These are phyloP conservation scores for Fusarium sp. DNA, from an alignment of 2,329 filamentous ascomycete genomes.

Conservation along the genomic window DNA sequence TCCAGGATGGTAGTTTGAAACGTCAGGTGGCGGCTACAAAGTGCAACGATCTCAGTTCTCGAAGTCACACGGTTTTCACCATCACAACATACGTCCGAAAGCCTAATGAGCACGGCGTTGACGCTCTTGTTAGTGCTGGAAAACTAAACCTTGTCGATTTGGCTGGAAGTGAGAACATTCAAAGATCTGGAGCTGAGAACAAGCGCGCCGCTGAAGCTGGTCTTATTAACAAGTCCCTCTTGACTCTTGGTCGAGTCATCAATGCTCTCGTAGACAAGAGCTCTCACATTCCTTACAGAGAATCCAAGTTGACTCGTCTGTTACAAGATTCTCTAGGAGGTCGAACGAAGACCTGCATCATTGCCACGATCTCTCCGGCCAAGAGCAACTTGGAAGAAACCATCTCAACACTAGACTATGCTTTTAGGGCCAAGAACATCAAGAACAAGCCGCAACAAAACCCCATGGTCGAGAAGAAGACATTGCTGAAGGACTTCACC, in stretches of 20 bases:
- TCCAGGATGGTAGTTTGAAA: conserved; percentile 90
- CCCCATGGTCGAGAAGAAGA: conserved; percentile 92
- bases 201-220: conserved; percentile 96
- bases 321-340: conserved; percentile 97
- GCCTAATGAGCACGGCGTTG: conserved; percentile 81
- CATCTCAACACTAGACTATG: conserved; percentile 97
- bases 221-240: conserved; percentile 95
- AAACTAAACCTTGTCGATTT: conserved; percentile 97
- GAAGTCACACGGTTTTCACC: conserved; percentile 97
- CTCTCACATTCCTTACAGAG: conserved; percentile 89
- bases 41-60: conserved; percentile 97
- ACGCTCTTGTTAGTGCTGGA: conserved; percentile 89
- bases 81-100: conserved; percentile 92
- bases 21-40: conserved; percentile 99
- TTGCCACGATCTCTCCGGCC: conserved; percentile 93
- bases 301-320: conserved; percentile 94
- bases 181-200: conserved; percentile 96
- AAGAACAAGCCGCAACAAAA: conserved; percentile 98
- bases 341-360: conserved; percentile 97
- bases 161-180: conserved; percentile 97
- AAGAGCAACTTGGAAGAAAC: conserved; percentile 98
- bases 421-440: conserved; percentile 98
- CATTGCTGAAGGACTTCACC: conserved; percentile 88
- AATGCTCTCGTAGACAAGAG: conserved; percentile 94
- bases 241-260: conserved; percentile 95